Evolutionary conservation across 2,329 filamentous ascomycete species (phyloP).

Genomic region (Colletotrichum truncatum): DNA sequence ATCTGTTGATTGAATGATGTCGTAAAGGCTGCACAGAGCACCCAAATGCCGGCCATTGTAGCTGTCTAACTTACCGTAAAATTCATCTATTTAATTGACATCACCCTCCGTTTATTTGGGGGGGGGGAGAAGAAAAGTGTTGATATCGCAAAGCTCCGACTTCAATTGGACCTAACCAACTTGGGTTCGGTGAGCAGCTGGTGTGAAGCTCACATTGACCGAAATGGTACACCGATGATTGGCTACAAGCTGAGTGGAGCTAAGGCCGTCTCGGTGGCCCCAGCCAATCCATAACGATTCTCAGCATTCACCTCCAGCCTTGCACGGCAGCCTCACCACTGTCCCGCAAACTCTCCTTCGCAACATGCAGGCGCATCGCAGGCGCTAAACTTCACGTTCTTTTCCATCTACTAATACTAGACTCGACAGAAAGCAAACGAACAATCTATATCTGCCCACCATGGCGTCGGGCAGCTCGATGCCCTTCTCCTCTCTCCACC

Average conservation of each 20-base stretch:
- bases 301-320: slow-evolving; percentile 15
- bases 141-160: background rate
- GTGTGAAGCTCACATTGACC: background rate
- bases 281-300: slow-evolving; percentile 22
- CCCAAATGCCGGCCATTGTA: too few relatives aligned
- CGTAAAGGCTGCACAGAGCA: too few relatives aligned
- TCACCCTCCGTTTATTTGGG: too few relatives aligned
- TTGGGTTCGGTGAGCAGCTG: background rate
- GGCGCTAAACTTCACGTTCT: background rate
- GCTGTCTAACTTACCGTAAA: too few relatives aligned
- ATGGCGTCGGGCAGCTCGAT: slow-evolving; percentile 33
- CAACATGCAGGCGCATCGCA: background rate
- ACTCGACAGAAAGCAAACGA: background rate
- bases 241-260: slow-evolving; percentile 7
- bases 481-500: slow-evolving; percentile 66
- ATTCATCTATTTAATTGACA: too few relatives aligned
- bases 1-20: too few relatives aligned
- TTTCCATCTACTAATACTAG: background rate
- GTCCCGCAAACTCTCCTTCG: background rate
- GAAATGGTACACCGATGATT: background rate
- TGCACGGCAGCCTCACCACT: slow-evolving; percentile 8
- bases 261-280: background rate
- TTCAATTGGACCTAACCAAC: background rate
- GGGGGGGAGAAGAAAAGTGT: background rate
- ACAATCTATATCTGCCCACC: background rate